A percentile compares a stretch with the other conserved stretches of the same genome.
Conservation (phyloP, 2,329 filamentous ascomycete genomes). For the Cladophialophora immunda region DNA sequence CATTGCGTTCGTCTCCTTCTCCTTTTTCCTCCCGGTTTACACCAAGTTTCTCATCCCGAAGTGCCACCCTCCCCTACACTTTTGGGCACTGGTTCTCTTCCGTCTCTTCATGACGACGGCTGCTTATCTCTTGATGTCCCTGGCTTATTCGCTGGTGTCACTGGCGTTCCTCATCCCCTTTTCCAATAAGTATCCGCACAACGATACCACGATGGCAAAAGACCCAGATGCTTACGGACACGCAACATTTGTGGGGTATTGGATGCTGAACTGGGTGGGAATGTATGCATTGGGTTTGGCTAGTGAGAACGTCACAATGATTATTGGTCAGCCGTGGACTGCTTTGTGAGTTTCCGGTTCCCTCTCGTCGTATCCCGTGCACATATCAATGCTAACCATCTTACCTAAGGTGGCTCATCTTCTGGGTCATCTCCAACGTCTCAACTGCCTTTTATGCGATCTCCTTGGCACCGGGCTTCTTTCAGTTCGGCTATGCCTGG, state of each 20-base stretch:
- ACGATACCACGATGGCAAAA: conserved; percentile 24
- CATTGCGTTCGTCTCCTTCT: conserved; percentile 71
- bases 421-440: conserved; percentile 74
- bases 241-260: conserved; percentile 69
- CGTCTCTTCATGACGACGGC: conserved; percentile 53
- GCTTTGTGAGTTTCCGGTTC: conserved; percentile 43
- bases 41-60: conserved; percentile 64
- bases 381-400: conserved; percentile 2
- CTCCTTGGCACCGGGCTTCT: conserved; percentile 67
- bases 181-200: conserved; percentile 54
- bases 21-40: conserved; percentile 71
- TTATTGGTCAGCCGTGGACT: conserved; percentile 68
- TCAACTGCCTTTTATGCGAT: conserved; percentile 67
- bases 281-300: conserved; percentile 71
- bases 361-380: not conserved
- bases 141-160: conserved; percentile 70
- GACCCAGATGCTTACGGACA: conserved; percentile 65
- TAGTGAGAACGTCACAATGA: conserved; percentile 71
- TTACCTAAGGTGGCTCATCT: conserved; percentile 65
- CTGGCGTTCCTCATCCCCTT: conserved; percentile 72
- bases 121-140: conserved; percentile 69
- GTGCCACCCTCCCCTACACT: conserved; percentile 66
- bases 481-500: conserved; percentile 70
- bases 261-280: conserved; percentile 69
- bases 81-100: conserved; percentile 63